These are phyloP conservation scores for Leishmania lainsoni DNA, from an alignment of 208 protist species.

Conservation along the genomic window DNA sequence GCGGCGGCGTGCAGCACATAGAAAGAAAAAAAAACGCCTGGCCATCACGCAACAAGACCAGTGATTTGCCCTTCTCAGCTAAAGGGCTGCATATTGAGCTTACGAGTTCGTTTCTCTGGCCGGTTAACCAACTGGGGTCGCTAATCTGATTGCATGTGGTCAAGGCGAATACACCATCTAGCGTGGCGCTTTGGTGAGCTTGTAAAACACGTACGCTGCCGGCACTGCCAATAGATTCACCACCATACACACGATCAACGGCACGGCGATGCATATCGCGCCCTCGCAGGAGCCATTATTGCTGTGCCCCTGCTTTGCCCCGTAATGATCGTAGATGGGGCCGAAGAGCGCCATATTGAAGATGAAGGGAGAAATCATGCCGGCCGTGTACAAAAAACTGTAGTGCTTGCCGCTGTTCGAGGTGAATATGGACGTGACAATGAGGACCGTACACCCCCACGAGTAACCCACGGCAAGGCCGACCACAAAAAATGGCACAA, in stretches of 20 bases:
- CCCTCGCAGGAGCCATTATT: slow-evolving; percentile 49
- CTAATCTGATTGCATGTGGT: not conserved
- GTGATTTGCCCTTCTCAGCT: no score
- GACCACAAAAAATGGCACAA: slow-evolving; percentile 74
- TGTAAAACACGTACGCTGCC: slow-evolving; percentile 41
- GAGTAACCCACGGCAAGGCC: slow-evolving; percentile 77
- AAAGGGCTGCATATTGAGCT: not conserved
- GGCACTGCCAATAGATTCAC: slow-evolving; percentile 59
- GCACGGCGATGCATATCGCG: slow-evolving; percentile 52
- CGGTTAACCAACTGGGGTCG: not conserved
- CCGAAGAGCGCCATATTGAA: slow-evolving; percentile 81
- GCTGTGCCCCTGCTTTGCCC: slow-evolving; percentile 35
- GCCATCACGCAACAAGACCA: not conserved
- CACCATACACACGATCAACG: slow-evolving; percentile 52
- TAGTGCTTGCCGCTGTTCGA: slow-evolving; percentile 84
- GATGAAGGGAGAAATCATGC: slow-evolving; percentile 79
- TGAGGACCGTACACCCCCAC: slow-evolving; percentile 78
- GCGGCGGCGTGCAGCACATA: not conserved
- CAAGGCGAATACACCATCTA: slow-evolving; percentile 21
- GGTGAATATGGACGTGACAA: slow-evolving; percentile 69
- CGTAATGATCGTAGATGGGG: slow-evolving; percentile 74
- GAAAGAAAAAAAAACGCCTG: not conserved
- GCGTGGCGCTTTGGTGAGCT: slow-evolving; percentile 30
- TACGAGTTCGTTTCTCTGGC: not conserved
- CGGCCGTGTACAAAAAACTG: slow-evolving; percentile 80